These are phyloP conservation scores for Carex littledalei DNA, from an alignment of 176 grass and related monocot genomes.

Conservation along the genomic window DNA sequence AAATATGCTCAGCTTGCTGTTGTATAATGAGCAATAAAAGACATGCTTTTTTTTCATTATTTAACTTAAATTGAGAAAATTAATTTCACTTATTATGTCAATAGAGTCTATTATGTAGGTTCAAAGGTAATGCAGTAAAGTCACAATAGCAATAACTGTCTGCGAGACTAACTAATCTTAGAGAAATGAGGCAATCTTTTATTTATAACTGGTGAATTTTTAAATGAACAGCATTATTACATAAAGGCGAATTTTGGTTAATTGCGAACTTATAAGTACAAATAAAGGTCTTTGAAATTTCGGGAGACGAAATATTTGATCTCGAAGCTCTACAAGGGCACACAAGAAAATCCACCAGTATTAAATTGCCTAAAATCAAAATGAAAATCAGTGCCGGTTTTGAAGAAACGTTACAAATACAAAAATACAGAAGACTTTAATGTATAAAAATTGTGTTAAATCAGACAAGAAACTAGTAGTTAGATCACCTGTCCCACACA, in stretches of 20 bases:
- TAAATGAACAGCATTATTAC: neutral
- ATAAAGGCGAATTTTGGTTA: neutral
- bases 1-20: neutral
- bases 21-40: neutral
- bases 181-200: neutral
- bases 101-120: neutral
- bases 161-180: neutral
- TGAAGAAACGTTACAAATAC: neutral
- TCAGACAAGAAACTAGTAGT: neutral
- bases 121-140: neutral
- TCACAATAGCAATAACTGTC: neutral
- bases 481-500: neutral
- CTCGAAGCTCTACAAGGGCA: neutral
- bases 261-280: neutral
- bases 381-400: neutral
- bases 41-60: too few relatives aligned
- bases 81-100: conserved; percentile 1
- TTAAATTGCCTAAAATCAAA: neutral
- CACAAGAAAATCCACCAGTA: neutral
- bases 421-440: neutral
- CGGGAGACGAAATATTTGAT: too few relatives aligned
- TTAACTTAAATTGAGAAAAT: neutral
- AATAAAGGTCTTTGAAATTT: neutral
- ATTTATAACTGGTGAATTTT: neutral
- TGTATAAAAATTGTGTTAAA: neutral